Evolutionary conservation across 2,329 filamentous ascomycete species (phyloP), one percentile per base, ranked within the genome.

Genomic region (Trichoderma pleuroti): DNA sequence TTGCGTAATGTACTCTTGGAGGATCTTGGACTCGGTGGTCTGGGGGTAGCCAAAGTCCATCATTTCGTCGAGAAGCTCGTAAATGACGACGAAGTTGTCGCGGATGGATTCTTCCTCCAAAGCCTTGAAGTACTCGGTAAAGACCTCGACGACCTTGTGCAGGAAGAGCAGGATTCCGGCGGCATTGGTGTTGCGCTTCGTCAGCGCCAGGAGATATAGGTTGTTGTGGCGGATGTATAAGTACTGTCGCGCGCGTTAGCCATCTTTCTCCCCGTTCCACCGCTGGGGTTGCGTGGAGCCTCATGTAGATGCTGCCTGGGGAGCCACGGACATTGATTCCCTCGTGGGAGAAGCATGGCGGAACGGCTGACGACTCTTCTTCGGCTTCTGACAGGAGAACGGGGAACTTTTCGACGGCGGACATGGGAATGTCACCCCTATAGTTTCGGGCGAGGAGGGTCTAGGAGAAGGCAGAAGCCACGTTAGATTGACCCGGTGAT

Each of bases 1-100:
- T 82, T 99, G 96, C 52, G 96, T 99, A 80, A 99, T 99, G 85
- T 97, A 97, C 85, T 99, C 96, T 82, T 99, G 96, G 72, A 99
- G 85, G 80, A 99, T 99, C 88, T 99, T 99, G 81, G 90, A 93
- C 82, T 99, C 96, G 75, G 96, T 99, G 11, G 96, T 99, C 82
- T 99, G 96, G 7, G 96, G 96, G 81, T 99, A 98, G 74, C 96
- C 96, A 86, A 99, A 99, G 83, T 99, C 96, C 96, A 99, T 99
- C 96, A 99, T 99, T 85, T 99, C 96, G 80, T 99, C 96, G 73
- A 99, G 88, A 72, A 99, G 84, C 83, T 99, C 96, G 86, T 99
- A 99, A 79, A 99, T 99, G 79, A 99, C 91, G 81, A 99, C 96
- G 80, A 99, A 99, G 85, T 99, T 99, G 86, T 99, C 96, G 76